Evolutionary conservation across 805 yeast genomes (phyloP).

Genomic region (Candida oleophila): DNA sequence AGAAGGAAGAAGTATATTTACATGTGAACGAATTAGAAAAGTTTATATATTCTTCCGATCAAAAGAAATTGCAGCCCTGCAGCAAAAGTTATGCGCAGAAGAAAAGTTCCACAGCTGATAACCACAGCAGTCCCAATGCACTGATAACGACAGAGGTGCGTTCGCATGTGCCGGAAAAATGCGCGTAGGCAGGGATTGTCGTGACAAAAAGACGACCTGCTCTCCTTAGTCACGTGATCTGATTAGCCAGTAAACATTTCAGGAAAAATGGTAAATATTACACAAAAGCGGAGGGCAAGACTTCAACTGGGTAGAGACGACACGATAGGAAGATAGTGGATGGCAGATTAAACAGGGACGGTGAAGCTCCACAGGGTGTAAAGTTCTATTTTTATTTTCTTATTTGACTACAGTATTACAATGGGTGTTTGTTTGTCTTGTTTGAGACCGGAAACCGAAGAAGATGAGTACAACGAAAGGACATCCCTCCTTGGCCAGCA

Average conservation of each 20-base stretch:
- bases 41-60: too few relatives aligned
- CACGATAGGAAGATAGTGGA: too few relatives aligned
- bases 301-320: too few relatives aligned
- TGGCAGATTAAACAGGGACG: too few relatives aligned
- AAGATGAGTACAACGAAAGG: conserved; percentile 39
- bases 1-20: neutral
- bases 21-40: neutral
- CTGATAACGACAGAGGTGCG: neutral
- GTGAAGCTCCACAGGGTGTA: too few relatives aligned
- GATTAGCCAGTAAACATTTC: neutral
- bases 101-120: neutral
- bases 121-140: neutral
- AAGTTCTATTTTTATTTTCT: neutral
- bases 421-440: conserved; percentile 55
- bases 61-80: neutral
- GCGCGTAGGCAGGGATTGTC: too few relatives aligned
- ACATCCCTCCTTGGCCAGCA: conserved; percentile 27
- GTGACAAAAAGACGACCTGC: too few relatives aligned
- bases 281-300: neutral
- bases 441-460: conserved; percentile 33
- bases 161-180: neutral
- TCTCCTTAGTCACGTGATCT: neutral
- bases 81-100: too few relatives aligned
- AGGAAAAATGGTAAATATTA: neutral
- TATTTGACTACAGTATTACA: neutral